A percentile compares a stretch with the other conserved stretches of the same genome.
Conservation (phyloP, 768 basidiomycete genomes). For the Calocybe cyanea region DNA sequence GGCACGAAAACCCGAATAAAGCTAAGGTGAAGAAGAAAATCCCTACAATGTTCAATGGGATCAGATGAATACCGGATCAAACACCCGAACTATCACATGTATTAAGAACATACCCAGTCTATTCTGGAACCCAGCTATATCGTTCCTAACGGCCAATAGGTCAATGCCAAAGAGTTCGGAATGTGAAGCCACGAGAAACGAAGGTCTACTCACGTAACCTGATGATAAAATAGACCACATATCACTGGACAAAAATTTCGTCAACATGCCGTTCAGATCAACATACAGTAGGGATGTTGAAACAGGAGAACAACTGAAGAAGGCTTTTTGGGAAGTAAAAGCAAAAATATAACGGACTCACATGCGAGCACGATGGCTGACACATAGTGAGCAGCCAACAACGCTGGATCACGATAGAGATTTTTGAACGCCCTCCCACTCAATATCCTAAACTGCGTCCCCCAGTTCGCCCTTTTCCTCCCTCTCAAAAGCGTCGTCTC, state of each 20-base stretch:
- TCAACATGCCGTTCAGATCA: constrained; percentile 5
- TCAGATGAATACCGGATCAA: too few species aligned
- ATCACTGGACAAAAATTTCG: constrained; percentile 64
- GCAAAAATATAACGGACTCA: constrained; percentile 39
- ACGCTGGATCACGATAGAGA: constrained; percentile 88
- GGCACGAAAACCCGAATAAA: constrained; percentile 93
- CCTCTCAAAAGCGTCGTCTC: constrained; percentile 70
- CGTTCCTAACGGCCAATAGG: constrained; percentile 47
- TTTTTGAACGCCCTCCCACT: constrained; percentile 99
- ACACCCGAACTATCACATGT: too few species aligned
- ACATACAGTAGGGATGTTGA: too few species aligned
- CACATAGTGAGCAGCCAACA: constrained; percentile 87
- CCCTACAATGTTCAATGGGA: constrained; percentile 37
- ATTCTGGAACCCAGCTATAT: constrained; percentile 97
- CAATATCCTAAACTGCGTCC: constrained; percentile 89
- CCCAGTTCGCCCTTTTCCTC: constrained; percentile 78
- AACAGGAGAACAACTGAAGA: too few species aligned
- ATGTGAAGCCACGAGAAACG: too few species aligned
- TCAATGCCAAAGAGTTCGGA: too few species aligned
- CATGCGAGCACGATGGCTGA: constrained; percentile 81
- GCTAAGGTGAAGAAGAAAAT: constrained; percentile 98
- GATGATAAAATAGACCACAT: constrained; percentile 91
- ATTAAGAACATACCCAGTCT: constrained; percentile 60
- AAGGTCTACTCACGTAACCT: constrained; percentile 58
- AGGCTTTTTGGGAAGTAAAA: too few species aligned